Conservation (phyloP, 2,329 filamentous ascomycete genomes). For the Leptosphaerulina australis region DNA sequence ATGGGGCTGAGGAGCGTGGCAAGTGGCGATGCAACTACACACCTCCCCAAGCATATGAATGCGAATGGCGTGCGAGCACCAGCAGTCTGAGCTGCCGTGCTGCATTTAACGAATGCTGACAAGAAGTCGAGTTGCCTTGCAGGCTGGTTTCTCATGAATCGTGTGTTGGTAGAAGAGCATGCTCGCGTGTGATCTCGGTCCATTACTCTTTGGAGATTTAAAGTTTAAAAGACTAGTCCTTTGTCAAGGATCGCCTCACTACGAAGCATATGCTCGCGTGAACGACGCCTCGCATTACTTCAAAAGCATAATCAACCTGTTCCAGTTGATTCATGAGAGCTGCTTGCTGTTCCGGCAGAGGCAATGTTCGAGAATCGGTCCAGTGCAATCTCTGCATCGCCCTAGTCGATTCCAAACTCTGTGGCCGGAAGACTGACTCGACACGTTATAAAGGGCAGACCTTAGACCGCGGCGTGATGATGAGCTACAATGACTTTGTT, state of each 20-base stretch:
- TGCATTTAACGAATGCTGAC: not conserved
- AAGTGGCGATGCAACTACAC: slow-evolving; percentile 1
- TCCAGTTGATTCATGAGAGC: not conserved
- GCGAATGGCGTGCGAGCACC: not conserved
- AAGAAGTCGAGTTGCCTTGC: not conserved
- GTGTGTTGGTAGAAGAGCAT: slow-evolving; percentile 1
- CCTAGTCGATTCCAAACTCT: slow-evolving; percentile 24
- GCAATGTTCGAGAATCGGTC: not conserved
- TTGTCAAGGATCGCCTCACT: slow-evolving; percentile 1
- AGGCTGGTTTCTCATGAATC: not conserved
- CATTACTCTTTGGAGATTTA: slow-evolving; percentile 3
- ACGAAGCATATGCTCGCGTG: slow-evolving; percentile 6
- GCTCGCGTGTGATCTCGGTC: slow-evolving; percentile 1
- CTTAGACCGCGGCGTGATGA: slow-evolving; percentile 18
- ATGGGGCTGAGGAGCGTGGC: slow-evolving; percentile 5
- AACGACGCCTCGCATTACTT: slow-evolving; percentile 4
- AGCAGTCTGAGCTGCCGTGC: not conserved
- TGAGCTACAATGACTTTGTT: slow-evolving; percentile 11
- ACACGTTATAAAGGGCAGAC: slow-evolving; percentile 8
- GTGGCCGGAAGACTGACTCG: slow-evolving; percentile 25
- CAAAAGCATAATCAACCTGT: not conserved
- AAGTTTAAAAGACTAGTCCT: slow-evolving; percentile 9
- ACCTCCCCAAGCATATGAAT: not conserved
- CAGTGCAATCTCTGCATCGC: slow-evolving; percentile 11
- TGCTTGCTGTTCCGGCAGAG: not conserved